Evolutionary conservation across 1,139 yeast genomes (phyloP), one percentile per base, ranked within the genome.

Genomic region (Sugiyamaella grinbergsii): DNA sequence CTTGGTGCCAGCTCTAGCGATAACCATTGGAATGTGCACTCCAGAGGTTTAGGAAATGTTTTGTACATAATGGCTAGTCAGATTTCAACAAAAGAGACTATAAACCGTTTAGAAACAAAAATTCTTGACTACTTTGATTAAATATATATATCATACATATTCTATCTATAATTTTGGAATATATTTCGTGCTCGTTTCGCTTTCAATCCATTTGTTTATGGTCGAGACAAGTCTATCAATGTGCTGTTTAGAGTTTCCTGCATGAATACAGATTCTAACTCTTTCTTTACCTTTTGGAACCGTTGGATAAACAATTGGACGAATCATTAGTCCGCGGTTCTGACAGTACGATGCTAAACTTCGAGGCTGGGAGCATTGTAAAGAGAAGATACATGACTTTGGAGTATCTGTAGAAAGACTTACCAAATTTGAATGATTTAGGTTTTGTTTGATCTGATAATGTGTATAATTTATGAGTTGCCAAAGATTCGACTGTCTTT

Each of bases 221-320:
- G 53, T 48, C 2, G 28, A 26, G 7, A 61, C 44, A 24, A 61
- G 51, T 2, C 20, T 29, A 19, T 61, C 58, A 11, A 62, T 49
- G 34, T 59, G 54, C 11, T 50, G 38, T 4, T 20, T 18, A 0
- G 59, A 46, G 42, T 62, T 62, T 5, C 49, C 56, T 2, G 64
- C 50, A 20, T 63, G 66, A 18, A 63, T 52, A 44, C 66, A 63
- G 5, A 63, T 51, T 16, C 66, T 49, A 2, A 63, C 50, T 28
- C 66, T 36, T 41, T 63, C 66, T 19, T 51, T 50, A 4, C 65
- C 66, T 26, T 53, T 52, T 6, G 66, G 66, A 2, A 63, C 66
- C 0, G 66, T 63, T 1, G 66, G 66, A 39, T 55, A 58, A 7
- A 63, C 63, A 13, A 63, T 62, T 2, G 66, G 62, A 36, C 65